A percentile compares a stretch with the other conserved stretches of the same genome.
These are phyloP conservation scores for Aristolochia contorta DNA, from an alignment of 164 flowering plant species.

Conservation along the genomic window DNA sequence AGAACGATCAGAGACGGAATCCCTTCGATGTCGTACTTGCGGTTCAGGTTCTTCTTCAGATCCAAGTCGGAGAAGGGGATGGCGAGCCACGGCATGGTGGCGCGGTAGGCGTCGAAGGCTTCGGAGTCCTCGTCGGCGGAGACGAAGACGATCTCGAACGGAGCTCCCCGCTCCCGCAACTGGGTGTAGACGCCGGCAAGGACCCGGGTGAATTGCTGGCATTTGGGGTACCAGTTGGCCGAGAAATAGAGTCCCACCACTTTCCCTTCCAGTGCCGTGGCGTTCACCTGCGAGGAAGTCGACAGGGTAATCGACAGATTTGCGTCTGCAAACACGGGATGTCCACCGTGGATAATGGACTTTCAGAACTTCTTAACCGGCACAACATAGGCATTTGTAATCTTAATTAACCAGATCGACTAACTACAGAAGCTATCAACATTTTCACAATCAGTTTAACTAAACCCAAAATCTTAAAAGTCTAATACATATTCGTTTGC, in stretches of 20 bases:
- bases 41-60: conserved; percentile 19
- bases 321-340: neutral
- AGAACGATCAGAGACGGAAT: conserved; percentile 23
- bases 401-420: too few relatives aligned
- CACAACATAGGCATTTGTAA: neutral
- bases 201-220: conserved; percentile 21
- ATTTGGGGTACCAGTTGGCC: conserved; percentile 26
- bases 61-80: conserved; percentile 24
- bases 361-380: neutral
- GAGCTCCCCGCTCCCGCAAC: conserved; percentile 14
- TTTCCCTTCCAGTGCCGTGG: conserved; percentile 16
- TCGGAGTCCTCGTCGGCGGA: conserved; percentile 25
- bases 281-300: conserved; percentile 17
- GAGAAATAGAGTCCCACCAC: conserved; percentile 23
- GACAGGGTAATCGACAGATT: neutral
- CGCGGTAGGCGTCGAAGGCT: conserved; percentile 13
- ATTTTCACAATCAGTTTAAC: neutral
- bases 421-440: neutral
- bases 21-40: conserved; percentile 22
- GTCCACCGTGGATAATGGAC: neutral
- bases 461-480: too few relatives aligned
- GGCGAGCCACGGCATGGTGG: conserved; percentile 31
- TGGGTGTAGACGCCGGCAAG: conserved; percentile 13
- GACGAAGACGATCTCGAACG: conserved; percentile 24
- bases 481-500: too few relatives aligned